Conservation (phyloP, 169 alveolate species). For the Cryptosporidium bovis region DNA sequence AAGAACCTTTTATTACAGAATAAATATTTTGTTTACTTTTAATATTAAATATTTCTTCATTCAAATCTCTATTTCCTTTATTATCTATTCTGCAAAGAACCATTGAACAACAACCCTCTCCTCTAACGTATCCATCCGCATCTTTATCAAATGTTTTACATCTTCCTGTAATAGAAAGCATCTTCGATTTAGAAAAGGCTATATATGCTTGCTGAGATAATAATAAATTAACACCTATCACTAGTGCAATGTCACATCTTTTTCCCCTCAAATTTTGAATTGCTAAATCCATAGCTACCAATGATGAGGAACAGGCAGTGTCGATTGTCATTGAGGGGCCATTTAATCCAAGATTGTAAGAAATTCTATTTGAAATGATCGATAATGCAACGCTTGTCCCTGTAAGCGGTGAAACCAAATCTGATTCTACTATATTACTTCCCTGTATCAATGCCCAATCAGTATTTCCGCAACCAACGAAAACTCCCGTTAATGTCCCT, state of each 20-base stretch:
- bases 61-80: constrained; percentile 12
- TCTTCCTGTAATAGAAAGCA: constrained; percentile 64
- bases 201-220: constrained; percentile 68
- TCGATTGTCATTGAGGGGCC: constrained; percentile 82
- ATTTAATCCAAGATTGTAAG: constrained; percentile 77
- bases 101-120: constrained; percentile 65
- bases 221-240: constrained; percentile 60
- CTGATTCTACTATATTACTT: constrained; percentile 28
- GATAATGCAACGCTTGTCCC: constrained; percentile 76
- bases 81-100: constrained; percentile 59
- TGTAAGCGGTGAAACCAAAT: constrained; percentile 57
- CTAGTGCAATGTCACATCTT: constrained; percentile 37
- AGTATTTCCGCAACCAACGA: constrained; percentile 73
- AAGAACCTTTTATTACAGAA: constrained; percentile 40
- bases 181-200: constrained; percentile 62
- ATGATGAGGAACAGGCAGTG: constrained; percentile 80
- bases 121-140: constrained; percentile 74
- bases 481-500: constrained; percentile 52
- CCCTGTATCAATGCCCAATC: constrained; percentile 74
- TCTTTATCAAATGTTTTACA: constrained; percentile 69
- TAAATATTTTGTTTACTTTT: neutral
- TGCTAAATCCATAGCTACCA: constrained; percentile 79
- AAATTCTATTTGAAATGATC: constrained; percentile 78
- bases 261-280: constrained; percentile 23
- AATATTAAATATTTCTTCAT: neutral